A percentile compares a stretch with the other conserved stretches of the same genome.
Conservation (phyloP, 192 early-diverging fungal genomes). For the Spizellomyces punctatus region DNA sequence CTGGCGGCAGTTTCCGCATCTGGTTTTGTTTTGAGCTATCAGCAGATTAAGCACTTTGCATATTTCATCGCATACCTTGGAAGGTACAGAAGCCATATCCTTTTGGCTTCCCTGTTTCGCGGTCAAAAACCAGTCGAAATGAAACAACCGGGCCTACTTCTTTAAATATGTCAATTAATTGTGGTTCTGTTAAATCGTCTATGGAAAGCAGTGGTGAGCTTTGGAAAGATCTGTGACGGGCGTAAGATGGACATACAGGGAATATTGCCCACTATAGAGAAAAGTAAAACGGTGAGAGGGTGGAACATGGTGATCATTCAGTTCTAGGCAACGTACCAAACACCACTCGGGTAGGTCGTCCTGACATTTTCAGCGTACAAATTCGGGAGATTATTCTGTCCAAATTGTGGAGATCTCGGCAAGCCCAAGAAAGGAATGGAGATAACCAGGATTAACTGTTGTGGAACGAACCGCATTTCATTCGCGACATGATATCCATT, state of each 20-base stretch:
- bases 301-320: background rate
- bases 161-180: conserved; percentile 88
- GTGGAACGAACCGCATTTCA: too few relatives aligned
- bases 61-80: conserved; percentile 51
- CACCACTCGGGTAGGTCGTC: conserved; percentile 35
- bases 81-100: conserved; percentile 97
- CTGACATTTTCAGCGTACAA: background rate
- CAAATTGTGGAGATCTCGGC: background rate
- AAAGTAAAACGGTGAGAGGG: background rate
- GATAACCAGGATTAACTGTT: too few relatives aligned
- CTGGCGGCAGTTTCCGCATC: conserved; percentile 92
- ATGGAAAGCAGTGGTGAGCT: background rate
- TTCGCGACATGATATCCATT: too few relatives aligned
- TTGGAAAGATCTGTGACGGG: too few relatives aligned
- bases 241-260: conserved; percentile 30
- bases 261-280: conserved; percentile 46
- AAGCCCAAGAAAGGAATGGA: background rate
- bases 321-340: conserved; percentile 34
- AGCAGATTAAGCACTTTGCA: background rate
- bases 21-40: conserved; percentile 1
- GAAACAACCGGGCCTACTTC: conserved; percentile 77
- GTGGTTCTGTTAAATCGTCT: conserved; percentile 90
- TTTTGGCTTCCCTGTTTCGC: conserved; percentile 81
- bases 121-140: conserved; percentile 87
- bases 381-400: background rate